Evolutionary conservation across 345 rosid genomes (phyloP).

Genomic region (Moricandia arvensis): DNA sequence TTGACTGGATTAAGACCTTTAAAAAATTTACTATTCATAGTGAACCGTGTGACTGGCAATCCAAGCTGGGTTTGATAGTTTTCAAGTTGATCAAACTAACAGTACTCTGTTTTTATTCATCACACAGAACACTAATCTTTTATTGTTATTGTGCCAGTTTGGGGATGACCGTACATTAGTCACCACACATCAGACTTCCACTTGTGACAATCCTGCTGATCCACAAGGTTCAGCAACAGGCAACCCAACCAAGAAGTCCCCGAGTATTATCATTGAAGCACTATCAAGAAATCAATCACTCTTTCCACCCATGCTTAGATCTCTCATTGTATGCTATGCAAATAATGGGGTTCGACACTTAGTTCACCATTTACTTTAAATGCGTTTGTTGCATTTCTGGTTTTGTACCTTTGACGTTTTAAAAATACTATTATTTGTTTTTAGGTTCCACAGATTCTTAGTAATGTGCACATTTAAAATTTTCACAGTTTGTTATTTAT

Average conservation of each 20-base stretch:
- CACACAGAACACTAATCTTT: background rate
- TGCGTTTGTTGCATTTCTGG: background rate
- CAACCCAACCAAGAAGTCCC: too few species aligned
- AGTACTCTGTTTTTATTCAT: background rate
- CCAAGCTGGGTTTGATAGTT: too few species aligned
- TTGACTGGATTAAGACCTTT: too few species aligned
- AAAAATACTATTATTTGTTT: too few species aligned
- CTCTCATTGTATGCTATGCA: too few species aligned
- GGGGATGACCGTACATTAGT: constrained; percentile 79
- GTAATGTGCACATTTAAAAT: background rate
- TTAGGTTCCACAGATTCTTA: background rate
- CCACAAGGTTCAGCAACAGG: constrained; percentile 10
- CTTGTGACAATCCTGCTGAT: too few species aligned
- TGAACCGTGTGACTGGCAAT: too few species aligned
- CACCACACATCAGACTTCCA: too few species aligned
- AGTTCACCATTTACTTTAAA: background rate
- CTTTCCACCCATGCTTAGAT: background rate
- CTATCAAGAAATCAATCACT: background rate
- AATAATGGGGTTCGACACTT: background rate
- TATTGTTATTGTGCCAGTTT: constrained; percentile 48
- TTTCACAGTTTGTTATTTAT: background rate
- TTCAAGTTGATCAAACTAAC: too few species aligned
- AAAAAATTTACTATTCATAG: constrained; percentile 31
- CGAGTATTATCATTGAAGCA: too few species aligned
- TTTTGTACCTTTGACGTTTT: too few species aligned